These are phyloP conservation scores for Aspergillus sp. DNA, from an alignment of 2,329 filamentous ascomycete species.

Conservation along the genomic window DNA sequence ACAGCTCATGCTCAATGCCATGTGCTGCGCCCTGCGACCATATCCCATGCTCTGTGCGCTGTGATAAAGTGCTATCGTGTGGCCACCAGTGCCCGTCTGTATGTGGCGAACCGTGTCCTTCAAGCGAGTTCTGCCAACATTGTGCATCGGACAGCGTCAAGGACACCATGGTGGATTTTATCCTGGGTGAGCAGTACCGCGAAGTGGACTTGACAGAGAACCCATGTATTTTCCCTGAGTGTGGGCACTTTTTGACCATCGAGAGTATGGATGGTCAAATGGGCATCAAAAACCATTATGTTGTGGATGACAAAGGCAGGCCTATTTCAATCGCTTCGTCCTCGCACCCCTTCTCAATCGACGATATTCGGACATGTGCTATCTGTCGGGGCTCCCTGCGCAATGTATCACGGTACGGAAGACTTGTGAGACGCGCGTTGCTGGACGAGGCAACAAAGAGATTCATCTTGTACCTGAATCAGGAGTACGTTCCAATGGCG, in stretches of 20 bases:
- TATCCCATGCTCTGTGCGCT: slow-evolving; percentile 63
- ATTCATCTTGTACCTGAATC: slow-evolving; percentile 56
- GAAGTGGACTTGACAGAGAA: slow-evolving; percentile 58
- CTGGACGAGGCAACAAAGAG: slow-evolving; percentile 65
- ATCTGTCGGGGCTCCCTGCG: slow-evolving; percentile 53
- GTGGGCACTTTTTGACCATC: slow-evolving; percentile 62
- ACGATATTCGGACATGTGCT: slow-evolving; percentile 55
- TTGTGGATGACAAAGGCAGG: slow-evolving; percentile 20
- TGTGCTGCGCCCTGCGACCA: slow-evolving; percentile 67
- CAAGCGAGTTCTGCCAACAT: slow-evolving; percentile 52
- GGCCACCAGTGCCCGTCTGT: slow-evolving; percentile 64
- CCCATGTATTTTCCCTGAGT: slow-evolving; percentile 61
- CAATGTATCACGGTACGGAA: slow-evolving; percentile 54
- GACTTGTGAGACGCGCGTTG: slow-evolving; percentile 48
- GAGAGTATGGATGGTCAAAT: slow-evolving; percentile 61
- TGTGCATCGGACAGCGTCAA: slow-evolving; percentile 46
- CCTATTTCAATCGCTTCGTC: slow-evolving; percentile 23
- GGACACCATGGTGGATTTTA: slow-evolving; percentile 53
- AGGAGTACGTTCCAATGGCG: slow-evolving; percentile 41
- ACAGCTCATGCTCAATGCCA: slow-evolving; percentile 51
- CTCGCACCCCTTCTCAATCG: slow-evolving; percentile 50
- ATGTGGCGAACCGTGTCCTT: slow-evolving; percentile 63
- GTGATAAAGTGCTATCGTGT: slow-evolving; percentile 52
- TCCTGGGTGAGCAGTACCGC: slow-evolving; percentile 52
- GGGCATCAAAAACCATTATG: slow-evolving; percentile 41